These are phyloP conservation scores for Amyloporia xantha DNA, from an alignment of 768 basidiomycete genomes.

Conservation along the genomic window DNA sequence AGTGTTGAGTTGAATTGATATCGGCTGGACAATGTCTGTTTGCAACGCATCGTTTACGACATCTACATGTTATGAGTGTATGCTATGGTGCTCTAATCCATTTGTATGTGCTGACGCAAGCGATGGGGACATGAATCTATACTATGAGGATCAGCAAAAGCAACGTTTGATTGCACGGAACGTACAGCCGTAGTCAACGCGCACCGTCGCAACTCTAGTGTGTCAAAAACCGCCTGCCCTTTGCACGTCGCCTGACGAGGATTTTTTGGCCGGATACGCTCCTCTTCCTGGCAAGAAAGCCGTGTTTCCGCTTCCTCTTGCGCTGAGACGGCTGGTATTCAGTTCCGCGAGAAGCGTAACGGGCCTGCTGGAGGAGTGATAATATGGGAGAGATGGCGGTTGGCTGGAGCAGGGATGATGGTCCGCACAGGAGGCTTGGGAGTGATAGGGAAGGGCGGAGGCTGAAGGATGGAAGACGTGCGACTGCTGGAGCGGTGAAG, in stretches of 20 bases:
- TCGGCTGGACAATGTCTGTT: background rate
- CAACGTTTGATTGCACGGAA: background rate
- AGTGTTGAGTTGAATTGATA: background rate
- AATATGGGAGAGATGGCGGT: conserved; percentile 28
- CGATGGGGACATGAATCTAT: no score
- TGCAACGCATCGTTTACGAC: background rate
- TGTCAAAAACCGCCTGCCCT: conserved; percentile 73
- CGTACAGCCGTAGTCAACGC: background rate
- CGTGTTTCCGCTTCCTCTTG: conserved; percentile 87
- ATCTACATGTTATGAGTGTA: background rate
- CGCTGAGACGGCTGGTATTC: conserved; percentile 97
- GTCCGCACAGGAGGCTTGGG: background rate
- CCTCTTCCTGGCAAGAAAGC: conserved; percentile 76
- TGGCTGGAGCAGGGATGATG: conserved; percentile 2
- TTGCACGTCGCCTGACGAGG: conserved; percentile 59
- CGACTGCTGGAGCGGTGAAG: background rate
- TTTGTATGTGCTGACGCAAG: no score
- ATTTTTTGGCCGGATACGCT: conserved; percentile 66
- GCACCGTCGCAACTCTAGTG: conserved; percentile 41
- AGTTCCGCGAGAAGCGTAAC: conserved; percentile 67
- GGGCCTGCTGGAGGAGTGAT: conserved; percentile 43
- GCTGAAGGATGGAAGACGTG: background rate
- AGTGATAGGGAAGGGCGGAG: background rate
- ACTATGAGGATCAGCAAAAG: no score
- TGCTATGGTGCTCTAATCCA: background rate